Base-by-base conservation (phyloP, 768 basidiomycete species). In the Pulveroboletus sp. region DNA sequence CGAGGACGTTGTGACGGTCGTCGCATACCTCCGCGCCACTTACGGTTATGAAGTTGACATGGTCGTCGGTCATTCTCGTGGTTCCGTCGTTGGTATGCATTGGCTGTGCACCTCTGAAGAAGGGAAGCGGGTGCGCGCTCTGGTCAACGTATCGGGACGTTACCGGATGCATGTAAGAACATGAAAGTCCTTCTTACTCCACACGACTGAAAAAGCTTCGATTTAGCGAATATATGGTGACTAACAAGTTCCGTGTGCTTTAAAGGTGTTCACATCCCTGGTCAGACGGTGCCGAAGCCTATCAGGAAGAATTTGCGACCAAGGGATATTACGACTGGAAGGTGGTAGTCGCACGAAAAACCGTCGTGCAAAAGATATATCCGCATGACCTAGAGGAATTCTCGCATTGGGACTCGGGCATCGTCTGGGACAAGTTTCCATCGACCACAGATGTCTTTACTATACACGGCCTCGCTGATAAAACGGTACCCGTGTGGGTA, bases 31-130 rank as follows among this genome's bases (percentile, higher is more conserved):
- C 20, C 76, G 77, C 49, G 59, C 54, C 7, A 69, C 65, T 23
- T 81, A 80, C 55, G 86, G 85, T 2, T 93, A 92, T 63, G 69
- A 75, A 29, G 68, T 89, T 42, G 83, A 84, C 59, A 66, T 86
- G 46, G 63, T 92, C 32, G 77, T 93, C 6, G 88, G 83, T 2
- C 90, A 93, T 65, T 92, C 89, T 14, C 81, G 87, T 30, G 89
- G 85, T 7, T 80, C 83, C 20, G 64, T 90, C n/a, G 79, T 77
- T 17, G 78, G 74, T 0, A 78, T 85, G 61, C 71, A 75, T 49
- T 92, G 89, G 88, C 58, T 89, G 22, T 81, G 82, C 60, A 81
- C 76, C 14, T 72, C 81, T 1, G 73, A 78, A 39, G 81, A 81
- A 54, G 85, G 82, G 22, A 72, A 68, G 50, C 67, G 62, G 36